Base-by-base conservation (phyloP, 306 rosid genomes). In the Fragaria iinumae region DNA sequence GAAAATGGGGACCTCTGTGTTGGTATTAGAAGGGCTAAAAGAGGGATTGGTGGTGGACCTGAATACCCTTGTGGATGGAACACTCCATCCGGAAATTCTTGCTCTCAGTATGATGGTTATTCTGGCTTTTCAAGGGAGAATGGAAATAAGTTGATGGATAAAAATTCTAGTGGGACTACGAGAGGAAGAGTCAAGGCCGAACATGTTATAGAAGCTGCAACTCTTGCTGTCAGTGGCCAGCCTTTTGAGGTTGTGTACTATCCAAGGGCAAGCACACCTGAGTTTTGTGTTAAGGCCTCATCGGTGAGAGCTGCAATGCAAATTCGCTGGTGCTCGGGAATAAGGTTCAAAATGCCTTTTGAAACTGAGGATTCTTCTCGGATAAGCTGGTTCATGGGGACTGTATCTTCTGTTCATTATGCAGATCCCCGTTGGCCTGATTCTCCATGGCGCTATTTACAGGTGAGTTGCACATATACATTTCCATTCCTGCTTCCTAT, bases 321-420 rank as follows among this genome's bases (percentile, higher is more conserved):
- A 80, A 83, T 87, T 44, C 89, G 80, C 38, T 96, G 99, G 99
- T 87, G 83, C 81, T 76, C 97, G 44, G 96, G 97, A 59, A 92
- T 92, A 92, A 91, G 98, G 81, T 92, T 96, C 81, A 96, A 96
- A 86, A 96, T 96, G 97, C 96, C 99, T 38, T 92, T 96, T 52
- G 99, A 96, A 77, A 96, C 99, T 10, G 98, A 96, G 79, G 99
- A 96, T 73, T 88, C 98, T 11, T 90, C 98, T 32, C 84, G 99
- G 76, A 89, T 96, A 64, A 96, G 99, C 82, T 96, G 99, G 99
- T 96, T 96, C 81, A 92, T 92, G 97, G 99, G 99, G 60, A 96
- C 99, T 5, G 84, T 96, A 47, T 88, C 98, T 84, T 85, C 90
- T 77, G 88, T 85, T 71, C 87, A 87, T 73, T 88, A 83, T 57